Base-by-base conservation (phyloP, 768 basidiomycete genomes). In the Sporobolomyces roseus region DNA sequence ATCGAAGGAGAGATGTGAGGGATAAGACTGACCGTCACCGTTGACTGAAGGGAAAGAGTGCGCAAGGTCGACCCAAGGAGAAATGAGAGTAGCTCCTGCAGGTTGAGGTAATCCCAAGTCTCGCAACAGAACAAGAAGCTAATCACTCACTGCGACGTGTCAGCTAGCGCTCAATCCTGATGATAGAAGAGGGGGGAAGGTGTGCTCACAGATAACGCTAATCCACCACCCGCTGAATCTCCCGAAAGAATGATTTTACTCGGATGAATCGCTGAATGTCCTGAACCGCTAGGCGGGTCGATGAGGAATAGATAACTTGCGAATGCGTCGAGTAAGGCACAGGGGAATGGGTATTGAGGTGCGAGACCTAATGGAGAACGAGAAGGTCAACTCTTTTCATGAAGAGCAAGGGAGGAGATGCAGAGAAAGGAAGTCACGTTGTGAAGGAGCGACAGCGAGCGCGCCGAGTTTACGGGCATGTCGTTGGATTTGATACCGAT, bases 321-420 rank as follows among this genome's bases (percentile, higher is more conserved):
- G 19, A 98, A 76, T 35, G 86, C 80, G 78, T 98, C 94, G 74
- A 94, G 93, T 10, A 97, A 58, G 0, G 62, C 69, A 66, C 79
- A 81, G 2, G 94, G 94, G 78, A 96, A 97, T 2, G 93, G 93
- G 75, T 96, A 98, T 79, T 97, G 94, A 0, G 94, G 94, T 23
- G 94, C 89, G 32, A 93, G 84, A 58, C 88, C 85, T 60, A 48
- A 27, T 33, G 36, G 14, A 38, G 33, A 32, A 5, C 13, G 17
- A 30, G 50, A 0, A 9, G 25, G n/a, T n/a, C 10, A 2, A 8
- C 9, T 13, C 27, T 25, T 10, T 25, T 2, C 27, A 33, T n/a
- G n/a, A n/a, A 53, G 30, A 14, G 4, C 52, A 25, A 14, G 23
- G 35, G 36, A 5, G 13, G 14, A 25, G 21, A 16, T 29, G 1